Percentiles rank a stretch among this genome's conserved stretches.
Conservation (phyloP, 192 early-diverging fungal genomes). For the Coemansia javaensis region DNA sequence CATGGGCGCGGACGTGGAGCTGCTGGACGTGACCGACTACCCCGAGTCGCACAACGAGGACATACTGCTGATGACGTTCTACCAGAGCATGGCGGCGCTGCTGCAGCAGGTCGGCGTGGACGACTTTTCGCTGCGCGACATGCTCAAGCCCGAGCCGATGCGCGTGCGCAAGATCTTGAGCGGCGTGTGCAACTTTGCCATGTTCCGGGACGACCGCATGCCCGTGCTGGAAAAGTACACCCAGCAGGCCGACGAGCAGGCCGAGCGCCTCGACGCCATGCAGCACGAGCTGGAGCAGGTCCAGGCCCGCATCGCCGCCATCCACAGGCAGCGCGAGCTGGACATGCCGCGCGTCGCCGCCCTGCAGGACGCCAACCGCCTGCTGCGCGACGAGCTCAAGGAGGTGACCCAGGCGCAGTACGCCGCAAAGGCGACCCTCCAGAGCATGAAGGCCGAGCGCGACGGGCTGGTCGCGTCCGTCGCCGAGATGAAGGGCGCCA, state of each 20-base stretch:
- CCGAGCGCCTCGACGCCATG: conserved; percentile 27
- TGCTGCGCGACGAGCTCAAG: conserved; percentile 53
- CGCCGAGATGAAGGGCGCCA: conserved; percentile 41
- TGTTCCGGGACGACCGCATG: conserved; percentile 79
- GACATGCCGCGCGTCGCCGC: conserved; percentile 52
- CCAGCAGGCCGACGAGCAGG: conserved; percentile 52
- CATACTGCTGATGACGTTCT: conserved; percentile 59
- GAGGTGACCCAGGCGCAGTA: conserved; percentile 47
- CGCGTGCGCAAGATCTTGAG: conserved; percentile 69
- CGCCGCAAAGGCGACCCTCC: conserved; percentile 36
- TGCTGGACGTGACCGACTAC: conserved; percentile 36
- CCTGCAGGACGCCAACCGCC: conserved; percentile 51
- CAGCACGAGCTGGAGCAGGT: conserved; percentile 57
- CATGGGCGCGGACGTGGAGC: conserved; percentile 32
- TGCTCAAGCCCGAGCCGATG: conserved; percentile 70
- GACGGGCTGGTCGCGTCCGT: conserved; percentile 53
- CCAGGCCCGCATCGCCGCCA: conserved; percentile 51
- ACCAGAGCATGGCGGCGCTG: conserved; percentile 61
- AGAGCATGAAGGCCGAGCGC: conserved; percentile 51
- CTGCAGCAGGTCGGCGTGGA: conserved; percentile 66
- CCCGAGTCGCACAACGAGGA: conserved; percentile 65
- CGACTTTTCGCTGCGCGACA: conserved; percentile 73
- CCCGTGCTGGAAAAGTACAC: conserved; percentile 61
- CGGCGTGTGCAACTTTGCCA: conserved; percentile 85
- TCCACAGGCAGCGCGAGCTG: conserved; percentile 50